Evolutionary conservation across 768 basidiomycete genomes (phyloP).

Genomic region (Suillus lakei): DNA sequence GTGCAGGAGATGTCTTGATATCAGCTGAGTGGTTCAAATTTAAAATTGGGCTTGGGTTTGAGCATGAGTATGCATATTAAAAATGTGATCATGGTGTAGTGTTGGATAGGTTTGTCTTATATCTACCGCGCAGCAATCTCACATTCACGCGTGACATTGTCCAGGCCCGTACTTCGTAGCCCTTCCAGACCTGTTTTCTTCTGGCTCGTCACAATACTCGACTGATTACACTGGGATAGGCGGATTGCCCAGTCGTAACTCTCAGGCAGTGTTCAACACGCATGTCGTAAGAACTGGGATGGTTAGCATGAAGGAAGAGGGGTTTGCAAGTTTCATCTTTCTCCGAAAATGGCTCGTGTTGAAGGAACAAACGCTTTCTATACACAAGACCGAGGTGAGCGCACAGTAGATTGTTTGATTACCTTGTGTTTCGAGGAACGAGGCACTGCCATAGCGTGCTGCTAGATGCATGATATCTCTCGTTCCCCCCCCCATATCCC

Average conservation of each 20-base stretch:
- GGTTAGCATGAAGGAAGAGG: slow-evolving; percentile 93
- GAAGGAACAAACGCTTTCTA: slow-evolving; percentile 74
- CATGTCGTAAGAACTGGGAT: slow-evolving; percentile 70
- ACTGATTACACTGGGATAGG: slow-evolving; percentile 82
- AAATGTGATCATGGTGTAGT: too few species aligned
- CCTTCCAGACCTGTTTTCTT: slow-evolving; percentile 81
- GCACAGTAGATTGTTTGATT: not conserved
- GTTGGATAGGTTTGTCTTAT: slow-evolving; percentile 70
- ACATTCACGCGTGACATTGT: not conserved
- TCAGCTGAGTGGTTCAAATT: too few species aligned
- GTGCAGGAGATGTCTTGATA: too few species aligned
- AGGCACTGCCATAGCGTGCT: not conserved
- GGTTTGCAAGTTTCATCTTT: slow-evolving; percentile 91
- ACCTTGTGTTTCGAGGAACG: not conserved
- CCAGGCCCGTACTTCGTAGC: slow-evolving; percentile 94
- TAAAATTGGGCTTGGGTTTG: too few species aligned
- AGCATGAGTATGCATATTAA: too few species aligned
- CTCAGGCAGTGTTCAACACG: slow-evolving; percentile 36
- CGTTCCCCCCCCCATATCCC: not conserved
- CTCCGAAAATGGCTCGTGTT: slow-evolving; percentile 89
- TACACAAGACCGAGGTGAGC: slow-evolving; percentile 93
- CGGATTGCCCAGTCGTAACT: slow-evolving; percentile 68
- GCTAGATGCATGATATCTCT: too few species aligned
- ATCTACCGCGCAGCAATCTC: not conserved
- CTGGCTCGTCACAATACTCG: slow-evolving; percentile 64